Conservation (phyloP, 2,329 filamentous ascomycete species). For the Epichloe scottii region DNA sequence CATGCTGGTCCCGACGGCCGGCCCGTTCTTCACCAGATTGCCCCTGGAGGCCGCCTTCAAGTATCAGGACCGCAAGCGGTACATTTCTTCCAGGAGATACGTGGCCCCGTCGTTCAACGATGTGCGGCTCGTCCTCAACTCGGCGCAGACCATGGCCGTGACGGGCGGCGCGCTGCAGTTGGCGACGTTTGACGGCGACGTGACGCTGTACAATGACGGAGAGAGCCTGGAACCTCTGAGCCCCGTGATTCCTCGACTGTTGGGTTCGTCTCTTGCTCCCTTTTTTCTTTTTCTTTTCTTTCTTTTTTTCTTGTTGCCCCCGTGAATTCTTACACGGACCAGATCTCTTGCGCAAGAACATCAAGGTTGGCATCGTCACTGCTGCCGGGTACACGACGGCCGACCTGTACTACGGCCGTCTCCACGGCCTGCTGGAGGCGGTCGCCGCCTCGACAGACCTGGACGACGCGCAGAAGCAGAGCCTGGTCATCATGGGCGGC, state of each 20-base stretch:
- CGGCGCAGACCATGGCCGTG: conserved; percentile 88
- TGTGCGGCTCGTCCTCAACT: conserved; percentile 83
- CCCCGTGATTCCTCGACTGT: conserved; percentile 57
- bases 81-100: conserved; percentile 83
- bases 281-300: not conserved
- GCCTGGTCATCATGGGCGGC: conserved; percentile 84
- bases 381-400: conserved; percentile 90
- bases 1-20: conserved; percentile 79
- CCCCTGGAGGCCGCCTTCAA: conserved; percentile 82
- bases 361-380: conserved; percentile 89
- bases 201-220: conserved; percentile 89
- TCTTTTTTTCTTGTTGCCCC: no score
- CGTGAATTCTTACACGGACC: not conserved
- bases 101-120: conserved; percentile 97
- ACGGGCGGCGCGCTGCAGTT: conserved; percentile 66
- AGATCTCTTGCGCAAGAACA: conserved; percentile 63
- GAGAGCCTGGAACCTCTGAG: conserved; percentile 63
- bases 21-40: conserved; percentile 85
- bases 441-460: conserved; percentile 49
- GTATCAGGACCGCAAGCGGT: conserved; percentile 74
- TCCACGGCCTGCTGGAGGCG: conserved; percentile 77
- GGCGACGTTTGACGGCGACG: conserved; percentile 94
- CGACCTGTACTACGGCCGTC: conserved; percentile 70
- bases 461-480: conserved; percentile 55
- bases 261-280: conserved; percentile 24